phyloP scores from a whole-genome alignment of 495 filamentous ascomycete species.

The Podospora pseudopauciseta region DNA sequence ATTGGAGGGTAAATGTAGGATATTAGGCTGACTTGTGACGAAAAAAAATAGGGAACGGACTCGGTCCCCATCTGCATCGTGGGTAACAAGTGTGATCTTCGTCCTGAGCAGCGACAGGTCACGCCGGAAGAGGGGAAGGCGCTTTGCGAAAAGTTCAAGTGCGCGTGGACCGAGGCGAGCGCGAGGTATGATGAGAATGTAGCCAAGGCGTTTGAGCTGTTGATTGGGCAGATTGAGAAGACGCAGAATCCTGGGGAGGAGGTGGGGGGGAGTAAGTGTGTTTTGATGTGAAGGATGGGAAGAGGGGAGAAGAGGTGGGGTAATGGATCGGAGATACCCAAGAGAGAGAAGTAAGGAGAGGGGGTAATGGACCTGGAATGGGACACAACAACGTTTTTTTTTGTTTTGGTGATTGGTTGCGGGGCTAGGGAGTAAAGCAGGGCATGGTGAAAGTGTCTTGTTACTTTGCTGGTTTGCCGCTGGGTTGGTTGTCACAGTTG shows the following conservation, averaged over 20 bases:
- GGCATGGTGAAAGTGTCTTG: not conserved
- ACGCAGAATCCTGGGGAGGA: slow-evolving; percentile 85
- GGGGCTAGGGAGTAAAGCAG: not conserved
- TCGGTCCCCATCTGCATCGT: slow-evolving; percentile 91
- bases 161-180: slow-evolving; percentile 91
- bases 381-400: not conserved
- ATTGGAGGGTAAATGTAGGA: too few relatives aligned
- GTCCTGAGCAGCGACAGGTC: slow-evolving; percentile 89
- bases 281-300: slow-evolving; percentile 62
- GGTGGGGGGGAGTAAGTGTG: slow-evolving; percentile 72
- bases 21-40: not conserved
- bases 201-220: slow-evolving; percentile 83
- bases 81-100: slow-evolving; percentile 94
- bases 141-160: slow-evolving; percentile 79
- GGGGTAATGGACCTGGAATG: not conserved
- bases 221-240: slow-evolving; percentile 95
- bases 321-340: too few relatives aligned
- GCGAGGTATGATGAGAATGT: slow-evolving; percentile 94
- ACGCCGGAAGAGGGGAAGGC: slow-evolving; percentile 75
- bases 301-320: not conserved
- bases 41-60: slow-evolving; percentile 68
- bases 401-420: not conserved
- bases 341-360: not conserved
- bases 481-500: not conserved
- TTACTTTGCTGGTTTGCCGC: not conserved